Evolutionary conservation across 2,329 filamentous ascomycete species (phyloP).

Genomic region (Alternaria metachromatica): DNA sequence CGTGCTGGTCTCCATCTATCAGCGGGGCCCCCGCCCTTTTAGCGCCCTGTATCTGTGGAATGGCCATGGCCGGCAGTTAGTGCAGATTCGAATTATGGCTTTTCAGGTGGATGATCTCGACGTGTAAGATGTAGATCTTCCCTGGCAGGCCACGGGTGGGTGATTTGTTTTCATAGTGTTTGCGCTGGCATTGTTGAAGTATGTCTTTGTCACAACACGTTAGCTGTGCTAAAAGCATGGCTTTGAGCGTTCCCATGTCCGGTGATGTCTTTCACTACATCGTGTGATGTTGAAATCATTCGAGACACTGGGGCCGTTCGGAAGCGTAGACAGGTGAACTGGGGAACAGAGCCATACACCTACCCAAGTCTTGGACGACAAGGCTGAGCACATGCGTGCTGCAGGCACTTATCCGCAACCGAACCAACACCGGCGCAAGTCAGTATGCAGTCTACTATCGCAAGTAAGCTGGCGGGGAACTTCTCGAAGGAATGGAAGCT

Average conservation of each 20-base stretch:
- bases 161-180: background rate
- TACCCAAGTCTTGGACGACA: background rate
- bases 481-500: background rate
- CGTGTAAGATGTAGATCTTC: background rate
- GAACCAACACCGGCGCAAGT: background rate
- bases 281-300: background rate
- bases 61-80: background rate
- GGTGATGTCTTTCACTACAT: background rate
- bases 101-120: background rate
- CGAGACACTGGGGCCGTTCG: background rate
- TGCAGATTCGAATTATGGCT: background rate
- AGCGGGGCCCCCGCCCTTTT: background rate
- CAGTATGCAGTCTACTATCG: background rate
- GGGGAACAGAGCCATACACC: background rate
- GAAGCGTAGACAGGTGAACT: background rate
- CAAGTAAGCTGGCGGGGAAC: background rate
- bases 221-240: background rate
- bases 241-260: background rate
- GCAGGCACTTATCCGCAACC: background rate
- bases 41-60: background rate
- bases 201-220: background rate
- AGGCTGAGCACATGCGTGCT: background rate
- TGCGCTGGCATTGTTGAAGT: background rate
- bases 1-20: background rate
- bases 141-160: background rate